Base-by-base conservation (phyloP, 345 rosid genomes). In the Ailanthus altissimus region DNA sequence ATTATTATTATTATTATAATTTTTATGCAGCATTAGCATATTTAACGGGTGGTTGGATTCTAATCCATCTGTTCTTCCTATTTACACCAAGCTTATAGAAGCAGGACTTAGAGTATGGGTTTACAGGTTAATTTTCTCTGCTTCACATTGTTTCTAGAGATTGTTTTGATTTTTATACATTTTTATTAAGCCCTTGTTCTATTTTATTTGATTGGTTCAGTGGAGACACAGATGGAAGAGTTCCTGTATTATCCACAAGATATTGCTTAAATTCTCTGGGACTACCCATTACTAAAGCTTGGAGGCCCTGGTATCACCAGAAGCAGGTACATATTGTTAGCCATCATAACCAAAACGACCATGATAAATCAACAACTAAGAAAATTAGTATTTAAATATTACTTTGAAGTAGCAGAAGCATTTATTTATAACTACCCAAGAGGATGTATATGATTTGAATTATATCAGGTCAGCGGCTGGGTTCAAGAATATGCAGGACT, bases 141-240 rank as follows among this genome's bases (percentile, higher is more conserved):
- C 3, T 60, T 65, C 75, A 11, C 38, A 68, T 57, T 28, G 7
- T 40, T 36, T 49, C 20, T 23, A 45, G 70, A 71, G 16, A 49
- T 32, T 53, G 26, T 23, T 45, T 45, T 26, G 60, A 6, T 25
- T 72, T 65, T 32, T 58, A 67, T 68, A 36, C 16, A 2, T 15
- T 28, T 63, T 63, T 63, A 63, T 38, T 38, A 38, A 63, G 1
- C 21, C 0, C 1, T 63, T 63, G 25, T 9, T 36, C 23, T 18
- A 16, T 51, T 14, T 25, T 2, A 78, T 78, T 18, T 75, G 51
- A 64, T 56, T 81, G 65, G 61, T 11, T 56, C 86, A 95, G 99
- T 77, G 99, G 99, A 72, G 99, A 96, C 75, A 93, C 99, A 53
- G 99, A 96, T 81, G 99, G 98, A 77, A 87, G 99, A 84, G 97